A percentile compares a stretch with the other conserved stretches of the same genome.
phyloP scores from a whole-genome alignment of 495 filamentous ascomycete species.

The Umbilicaria muhlenbergii region DNA sequence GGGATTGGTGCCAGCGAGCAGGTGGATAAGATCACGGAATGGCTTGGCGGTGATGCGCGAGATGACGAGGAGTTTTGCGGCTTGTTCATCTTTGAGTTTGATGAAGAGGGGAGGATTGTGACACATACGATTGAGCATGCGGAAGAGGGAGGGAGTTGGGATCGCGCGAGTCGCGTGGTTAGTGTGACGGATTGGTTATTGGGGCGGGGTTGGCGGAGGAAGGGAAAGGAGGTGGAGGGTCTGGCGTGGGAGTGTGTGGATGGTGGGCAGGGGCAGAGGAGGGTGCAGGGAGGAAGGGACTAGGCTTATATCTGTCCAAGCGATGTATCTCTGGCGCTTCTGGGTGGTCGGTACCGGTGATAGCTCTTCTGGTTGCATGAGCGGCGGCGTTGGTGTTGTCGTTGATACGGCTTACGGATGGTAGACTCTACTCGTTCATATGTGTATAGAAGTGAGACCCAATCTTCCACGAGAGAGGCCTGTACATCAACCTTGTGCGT shows the following conservation, averaged over 20 bases:
- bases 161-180: constrained; percentile 55
- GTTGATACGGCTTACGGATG: too few species aligned
- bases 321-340: too few species aligned
- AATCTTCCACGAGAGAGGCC: too few species aligned
- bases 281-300: neutral
- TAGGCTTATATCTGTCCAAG: too few species aligned
- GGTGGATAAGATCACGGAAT: constrained; percentile 34
- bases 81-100: constrained; percentile 90
- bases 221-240: constrained; percentile 24
- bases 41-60: constrained; percentile 22
- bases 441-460: too few species aligned
- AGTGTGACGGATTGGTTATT: constrained; percentile 81
- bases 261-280: neutral
- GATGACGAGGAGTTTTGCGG: constrained; percentile 53
- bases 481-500: too few species aligned
- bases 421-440: too few species aligned
- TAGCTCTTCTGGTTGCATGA: too few species aligned
- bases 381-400: too few species aligned
- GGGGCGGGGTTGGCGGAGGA: constrained; percentile 38
- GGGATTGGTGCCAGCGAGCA: constrained; percentile 24
- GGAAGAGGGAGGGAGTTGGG: constrained; percentile 61
- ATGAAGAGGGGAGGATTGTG: constrained; percentile 67
- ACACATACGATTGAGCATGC: constrained; percentile 90
- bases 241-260: constrained; percentile 22
- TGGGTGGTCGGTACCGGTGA: too few species aligned